Evolutionary conservation across 1,139 yeast genomes (phyloP), one percentile per base, ranked within the genome.

Genomic region (Taiozyma sp.): DNA sequence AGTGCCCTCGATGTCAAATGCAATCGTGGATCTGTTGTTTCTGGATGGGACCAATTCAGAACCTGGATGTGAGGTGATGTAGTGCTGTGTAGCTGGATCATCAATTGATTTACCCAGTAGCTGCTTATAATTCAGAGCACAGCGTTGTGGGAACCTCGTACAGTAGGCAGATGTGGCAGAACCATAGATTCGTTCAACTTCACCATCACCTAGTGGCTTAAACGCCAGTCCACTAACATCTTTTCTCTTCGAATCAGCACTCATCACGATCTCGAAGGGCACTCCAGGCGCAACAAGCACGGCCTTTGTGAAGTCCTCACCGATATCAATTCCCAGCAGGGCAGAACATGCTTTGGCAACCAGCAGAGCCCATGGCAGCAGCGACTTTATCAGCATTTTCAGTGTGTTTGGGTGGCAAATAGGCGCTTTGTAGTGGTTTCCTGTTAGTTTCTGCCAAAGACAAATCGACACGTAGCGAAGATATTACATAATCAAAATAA

Each of bases 181-280:
- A 5, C 98, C 98, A 65, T 85, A 92, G 1, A 81, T 72, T 57
- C 98, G 77, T 63, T 87, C 95, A 24, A 86, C 59, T 39, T 78
- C 85, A 42, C 70, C 70, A 2, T 71, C 73, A 4, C 71, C 73
- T 13, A 72, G 61, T 7, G 71, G 69, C 57, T 87, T 80, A 55
- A 92, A 76, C 1, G 88, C 84, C 30, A 93, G 62, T 1, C 96
- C 97, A 2, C 92, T 79, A 13, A 83, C 74, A 62, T 93, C 98
- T 66, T 93, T 93, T 54, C 99, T 78, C 68, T 91, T 90, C 8
- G 97, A 88, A 64, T 93, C 98, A 43, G 89, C 86, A 5, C 97
- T 89, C 54, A 93, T 72, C 13, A 93, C 86, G 47, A 93, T 79
- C 63, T 93, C 99, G 65, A 91, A 84, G 22, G 92, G 87, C 32